Percentiles rank a stretch among this genome's conserved stretches.
These are phyloP conservation scores for Dipteronia dyeriana DNA, from an alignment of 345 rosid genomes.

Conservation along the genomic window DNA sequence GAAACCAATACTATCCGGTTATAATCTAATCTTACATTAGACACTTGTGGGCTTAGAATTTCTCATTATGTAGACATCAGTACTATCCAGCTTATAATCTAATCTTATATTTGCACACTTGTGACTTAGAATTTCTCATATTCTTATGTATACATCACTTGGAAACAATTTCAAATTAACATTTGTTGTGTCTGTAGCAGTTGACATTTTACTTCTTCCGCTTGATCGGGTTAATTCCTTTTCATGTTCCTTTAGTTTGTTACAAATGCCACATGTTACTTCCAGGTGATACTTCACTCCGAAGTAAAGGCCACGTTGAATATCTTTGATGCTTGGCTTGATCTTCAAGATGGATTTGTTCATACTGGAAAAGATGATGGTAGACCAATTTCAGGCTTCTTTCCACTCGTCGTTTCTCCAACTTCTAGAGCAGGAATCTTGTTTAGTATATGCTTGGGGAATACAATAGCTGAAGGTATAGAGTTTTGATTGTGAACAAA, in stretches of 20 bases:
- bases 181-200: not conserved
- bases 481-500: conserved; percentile 7
- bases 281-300: conserved; percentile 86
- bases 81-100: not conserved
- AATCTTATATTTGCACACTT: not conserved
- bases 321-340: conserved; percentile 87
- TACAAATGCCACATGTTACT: conserved; percentile 13
- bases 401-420: conserved; percentile 82
- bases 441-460: conserved; percentile 68
- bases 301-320: conserved; percentile 86
- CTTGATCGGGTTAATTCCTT: conserved; percentile 1
- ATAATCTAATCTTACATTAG: not conserved
- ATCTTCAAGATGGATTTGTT: conserved; percentile 89
- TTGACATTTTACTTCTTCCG: not conserved
- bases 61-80: no score
- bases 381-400: conserved; percentile 77
- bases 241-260: conserved; percentile 2
- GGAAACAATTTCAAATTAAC: not conserved
- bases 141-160: not conserved
- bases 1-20: not conserved
- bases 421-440: conserved; percentile 76
- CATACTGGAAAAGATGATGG: conserved; percentile 66
- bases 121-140: not conserved
- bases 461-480: conserved; percentile 54
- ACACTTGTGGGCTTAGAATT: no score